These are phyloP conservation scores for Ophiostoma piceae DNA, from an alignment of 2,329 filamentous ascomycete genomes.

Conservation along the genomic window DNA sequence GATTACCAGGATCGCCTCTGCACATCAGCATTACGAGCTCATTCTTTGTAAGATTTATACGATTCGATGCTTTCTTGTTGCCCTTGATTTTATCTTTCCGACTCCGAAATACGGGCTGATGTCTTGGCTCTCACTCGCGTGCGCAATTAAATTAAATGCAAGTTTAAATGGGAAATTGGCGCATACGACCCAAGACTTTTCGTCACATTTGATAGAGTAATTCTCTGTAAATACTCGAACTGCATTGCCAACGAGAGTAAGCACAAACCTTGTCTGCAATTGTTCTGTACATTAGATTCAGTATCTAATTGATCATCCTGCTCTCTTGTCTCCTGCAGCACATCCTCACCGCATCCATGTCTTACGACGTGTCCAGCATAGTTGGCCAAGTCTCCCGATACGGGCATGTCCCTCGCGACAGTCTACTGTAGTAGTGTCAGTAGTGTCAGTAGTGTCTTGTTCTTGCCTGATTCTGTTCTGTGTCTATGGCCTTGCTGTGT, in stretches of 20 bases:
- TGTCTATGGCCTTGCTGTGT: background rate
- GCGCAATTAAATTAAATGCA: background rate
- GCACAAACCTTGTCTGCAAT: background rate
- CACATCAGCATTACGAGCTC: constrained; percentile 6
- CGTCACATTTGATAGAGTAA: background rate
- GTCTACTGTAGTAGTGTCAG: background rate
- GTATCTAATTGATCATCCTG: background rate
- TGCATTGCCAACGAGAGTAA: background rate
- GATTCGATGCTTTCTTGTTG: background rate
- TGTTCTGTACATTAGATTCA: background rate
- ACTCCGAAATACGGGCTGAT: constrained; percentile 14
- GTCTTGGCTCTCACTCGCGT: constrained; percentile 9
- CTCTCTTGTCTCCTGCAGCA: background rate
- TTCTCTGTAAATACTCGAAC: too few species aligned
- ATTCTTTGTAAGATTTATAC: background rate
- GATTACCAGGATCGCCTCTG: background rate
- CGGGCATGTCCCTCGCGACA: constrained; percentile 2
- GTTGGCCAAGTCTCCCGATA: background rate
- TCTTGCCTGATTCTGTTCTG: background rate
- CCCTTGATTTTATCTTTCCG: background rate
- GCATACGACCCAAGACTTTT: constrained; percentile 6
- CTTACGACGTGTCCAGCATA: background rate
- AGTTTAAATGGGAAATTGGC: background rate
- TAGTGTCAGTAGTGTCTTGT: background rate
- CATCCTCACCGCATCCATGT: constrained; percentile 8